A percentile compares a stretch with the other conserved stretches of the same genome.
phyloP scores from a whole-genome alignment of 2,329 filamentous ascomycete species.

The Rhynchosporium secalis region DNA sequence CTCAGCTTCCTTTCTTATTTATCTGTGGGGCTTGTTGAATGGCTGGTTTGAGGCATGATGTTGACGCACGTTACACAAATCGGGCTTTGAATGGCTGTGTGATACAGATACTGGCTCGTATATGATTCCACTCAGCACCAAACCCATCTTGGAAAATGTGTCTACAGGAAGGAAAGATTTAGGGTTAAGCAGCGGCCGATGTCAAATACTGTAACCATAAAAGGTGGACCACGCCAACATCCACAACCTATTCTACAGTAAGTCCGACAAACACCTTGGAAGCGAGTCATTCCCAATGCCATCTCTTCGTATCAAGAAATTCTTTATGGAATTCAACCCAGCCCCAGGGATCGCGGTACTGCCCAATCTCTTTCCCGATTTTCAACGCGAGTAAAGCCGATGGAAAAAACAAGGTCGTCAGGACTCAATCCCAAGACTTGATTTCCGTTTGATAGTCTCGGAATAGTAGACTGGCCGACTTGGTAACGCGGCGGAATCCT shows the following conservation, averaged over 20 bases:
- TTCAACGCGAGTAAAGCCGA: neutral
- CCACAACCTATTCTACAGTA: neutral
- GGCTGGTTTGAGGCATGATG: no score
- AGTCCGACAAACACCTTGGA: neutral
- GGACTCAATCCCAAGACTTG: conserved; percentile 1
- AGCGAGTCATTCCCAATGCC: no score
- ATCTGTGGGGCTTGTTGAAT: no score
- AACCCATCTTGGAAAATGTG: neutral
- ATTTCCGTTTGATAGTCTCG: conserved; percentile 5
- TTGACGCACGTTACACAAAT: neutral
- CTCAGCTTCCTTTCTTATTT: no score
- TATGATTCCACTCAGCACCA: no score
- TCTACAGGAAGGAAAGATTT: neutral
- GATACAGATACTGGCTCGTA: no score
- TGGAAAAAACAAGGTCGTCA: neutral
- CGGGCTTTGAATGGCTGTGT: no score
- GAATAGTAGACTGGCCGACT: neutral
- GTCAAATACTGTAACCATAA: conserved; percentile 10
- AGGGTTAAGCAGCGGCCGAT: conserved; percentile 1
- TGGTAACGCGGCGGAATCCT: neutral
- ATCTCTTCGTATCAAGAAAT: no score
- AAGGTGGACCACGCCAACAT: neutral
- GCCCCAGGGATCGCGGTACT: neutral
- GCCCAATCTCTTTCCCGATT: neutral
- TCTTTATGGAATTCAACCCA: no score